Percentiles rank a stretch among this genome's conserved stretches.
phyloP scores from a whole-genome alignment of 1,139 yeast genomes.

The Candida gigantensis region DNA sequence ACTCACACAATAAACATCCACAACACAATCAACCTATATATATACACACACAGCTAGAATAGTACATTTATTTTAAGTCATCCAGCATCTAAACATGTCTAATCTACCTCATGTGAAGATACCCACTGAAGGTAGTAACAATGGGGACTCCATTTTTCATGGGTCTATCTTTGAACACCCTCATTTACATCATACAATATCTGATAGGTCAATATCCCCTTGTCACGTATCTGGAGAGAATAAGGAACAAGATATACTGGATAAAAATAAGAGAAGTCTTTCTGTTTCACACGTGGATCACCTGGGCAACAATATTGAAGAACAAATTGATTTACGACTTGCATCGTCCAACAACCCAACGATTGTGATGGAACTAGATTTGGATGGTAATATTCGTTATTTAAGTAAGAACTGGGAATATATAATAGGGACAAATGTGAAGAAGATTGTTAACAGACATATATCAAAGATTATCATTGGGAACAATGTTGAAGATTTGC shows the following conservation, averaged over 20 bases:
- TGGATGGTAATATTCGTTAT: slow-evolving; percentile 76
- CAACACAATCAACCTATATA: too few species aligned
- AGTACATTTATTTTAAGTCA: too few species aligned
- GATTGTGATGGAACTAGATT: slow-evolving; percentile 81
- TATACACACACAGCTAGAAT: too few species aligned
- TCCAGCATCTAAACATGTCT: neutral
- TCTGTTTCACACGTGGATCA: too few species aligned
- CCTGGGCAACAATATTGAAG: slow-evolving; percentile 36
- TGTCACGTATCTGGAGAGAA: slow-evolving; percentile 15
- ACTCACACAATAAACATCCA: too few species aligned
- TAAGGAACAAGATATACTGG: slow-evolving; percentile 3
- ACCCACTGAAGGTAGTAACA: neutral
- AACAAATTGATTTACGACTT: slow-evolving; percentile 46
- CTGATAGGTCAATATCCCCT: slow-evolving; percentile 23
- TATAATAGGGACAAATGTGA: slow-evolving; percentile 65
- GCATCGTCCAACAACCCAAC: slow-evolving; percentile 75
- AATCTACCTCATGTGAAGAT: neutral
- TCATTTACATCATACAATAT: slow-evolving; percentile 5
- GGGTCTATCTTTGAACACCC: slow-evolving; percentile 9
- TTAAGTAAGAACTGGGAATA: slow-evolving; percentile 76
- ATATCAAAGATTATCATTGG: slow-evolving; percentile 71
- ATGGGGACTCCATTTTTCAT: slow-evolving; percentile 8
- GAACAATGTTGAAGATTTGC: slow-evolving; percentile 56
- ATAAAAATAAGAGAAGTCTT: too few species aligned
- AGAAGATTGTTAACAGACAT: slow-evolving; percentile 57